phyloP scores from a whole-genome alignment of 345 rosid species.

The Populus nigra region DNA sequence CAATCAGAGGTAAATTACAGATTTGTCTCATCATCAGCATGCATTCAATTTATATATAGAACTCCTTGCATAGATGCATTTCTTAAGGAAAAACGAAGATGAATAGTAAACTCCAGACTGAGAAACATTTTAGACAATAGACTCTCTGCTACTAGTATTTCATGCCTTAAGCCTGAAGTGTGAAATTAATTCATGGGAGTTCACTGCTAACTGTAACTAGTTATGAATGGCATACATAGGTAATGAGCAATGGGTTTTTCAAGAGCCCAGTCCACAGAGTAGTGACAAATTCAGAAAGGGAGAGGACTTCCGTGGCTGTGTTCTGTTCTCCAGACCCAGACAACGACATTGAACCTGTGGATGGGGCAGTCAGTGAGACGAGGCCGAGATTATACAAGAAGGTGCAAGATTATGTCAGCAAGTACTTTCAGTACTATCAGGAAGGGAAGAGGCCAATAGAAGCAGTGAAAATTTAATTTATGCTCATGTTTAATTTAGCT shows the following conservation, averaged over 20 bases:
- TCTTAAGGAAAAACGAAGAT: too few relatives aligned
- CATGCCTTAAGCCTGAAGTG: neutral
- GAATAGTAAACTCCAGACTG: too few relatives aligned
- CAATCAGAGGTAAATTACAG: neutral
- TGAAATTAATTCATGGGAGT: too few relatives aligned
- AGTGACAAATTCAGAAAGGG: slow-evolving; percentile 39
- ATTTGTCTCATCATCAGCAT: neutral
- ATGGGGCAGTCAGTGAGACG: slow-evolving; percentile 10
- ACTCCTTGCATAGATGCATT: too few relatives aligned
- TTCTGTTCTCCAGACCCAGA: slow-evolving; percentile 39
- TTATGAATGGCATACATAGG: slow-evolving; percentile 21
- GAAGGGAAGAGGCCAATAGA: slow-evolving; percentile 48
- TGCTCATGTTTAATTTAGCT: too few relatives aligned
- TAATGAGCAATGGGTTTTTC: slow-evolving; percentile 53
- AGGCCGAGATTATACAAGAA: slow-evolving; percentile 46
- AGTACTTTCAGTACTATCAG: slow-evolving; percentile 35
- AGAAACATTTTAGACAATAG: too few relatives aligned
- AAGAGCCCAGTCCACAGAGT: slow-evolving; percentile 54
- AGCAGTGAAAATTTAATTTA: slow-evolving; percentile 13
- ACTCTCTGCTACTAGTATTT: neutral
- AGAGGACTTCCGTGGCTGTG: slow-evolving; percentile 45
- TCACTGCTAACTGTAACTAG: neutral
- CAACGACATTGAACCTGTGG: slow-evolving; percentile 5
- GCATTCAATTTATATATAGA: too few relatives aligned
- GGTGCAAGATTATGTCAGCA: slow-evolving; percentile 34